Evolutionary conservation across 371 early-diverging fungal genomes (phyloP).

Genomic region (Apophysomyces trapeziformis): DNA sequence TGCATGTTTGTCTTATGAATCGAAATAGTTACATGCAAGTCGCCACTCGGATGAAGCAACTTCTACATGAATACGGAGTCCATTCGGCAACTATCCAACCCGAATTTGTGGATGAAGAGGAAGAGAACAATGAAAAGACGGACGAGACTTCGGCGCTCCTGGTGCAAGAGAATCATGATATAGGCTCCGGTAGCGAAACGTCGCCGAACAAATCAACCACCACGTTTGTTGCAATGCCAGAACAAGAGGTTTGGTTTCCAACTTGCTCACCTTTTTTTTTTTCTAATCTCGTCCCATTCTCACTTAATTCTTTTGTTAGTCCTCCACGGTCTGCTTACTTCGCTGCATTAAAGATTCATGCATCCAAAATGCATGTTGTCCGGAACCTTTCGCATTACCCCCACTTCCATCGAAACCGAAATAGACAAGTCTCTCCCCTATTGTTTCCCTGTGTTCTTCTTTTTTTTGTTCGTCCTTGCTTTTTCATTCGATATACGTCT

Average conservation of each 20-base stretch:
- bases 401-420: not conserved
- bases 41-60: constrained; percentile 68
- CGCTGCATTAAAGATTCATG: constrained; percentile 35
- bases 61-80: constrained; percentile 80
- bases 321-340: constrained; percentile 22
- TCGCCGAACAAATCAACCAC: not conserved
- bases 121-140: not conserved
- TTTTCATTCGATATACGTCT: no score
- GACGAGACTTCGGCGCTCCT: not conserved
- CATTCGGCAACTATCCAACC: constrained; percentile 93
- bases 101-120: constrained; percentile 67
- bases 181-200: not conserved
- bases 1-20: constrained; percentile 77
- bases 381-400: constrained; percentile 4
- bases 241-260: not conserved
- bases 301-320: constrained; percentile 9
- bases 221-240: not conserved
- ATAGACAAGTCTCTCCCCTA: not conserved
- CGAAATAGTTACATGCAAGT: constrained; percentile 63
- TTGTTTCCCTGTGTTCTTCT: not conserved
- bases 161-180: not conserved
- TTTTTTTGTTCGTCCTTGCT: no score
- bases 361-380: constrained; percentile 33
- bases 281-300: constrained; percentile 7
- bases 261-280: not conserved